Percentiles rank a stretch among this genome's conserved stretches.
Evolutionary conservation across 805 yeast genomes (phyloP).

Genomic region (Schwanniomyces polymorphus): DNA sequence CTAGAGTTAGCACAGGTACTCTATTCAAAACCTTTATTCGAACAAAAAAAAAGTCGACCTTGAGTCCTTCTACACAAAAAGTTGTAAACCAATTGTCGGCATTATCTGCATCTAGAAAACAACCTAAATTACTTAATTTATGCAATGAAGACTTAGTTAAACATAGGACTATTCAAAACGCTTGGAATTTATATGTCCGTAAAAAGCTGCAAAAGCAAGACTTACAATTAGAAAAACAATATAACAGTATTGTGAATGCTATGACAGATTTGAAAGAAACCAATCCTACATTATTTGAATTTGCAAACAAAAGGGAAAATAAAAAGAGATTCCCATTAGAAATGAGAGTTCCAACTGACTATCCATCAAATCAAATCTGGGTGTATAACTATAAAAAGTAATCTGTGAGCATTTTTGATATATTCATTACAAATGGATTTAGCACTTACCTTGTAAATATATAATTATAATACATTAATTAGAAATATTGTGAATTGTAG

Average conservation of each 20-base stretch:
- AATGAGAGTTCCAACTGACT: slow-evolving; percentile 84
- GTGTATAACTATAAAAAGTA: slow-evolving; percentile 44
- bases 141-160: slow-evolving; percentile 80
- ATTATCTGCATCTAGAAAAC: slow-evolving; percentile 81
- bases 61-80: slow-evolving; percentile 39
- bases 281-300: slow-evolving; percentile 55
- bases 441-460: slow-evolving; percentile 3
- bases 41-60: slow-evolving; percentile 28
- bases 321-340: slow-evolving; percentile 67
- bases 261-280: slow-evolving; percentile 62
- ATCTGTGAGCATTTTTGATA: neutral
- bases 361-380: slow-evolving; percentile 84
- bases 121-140: slow-evolving; percentile 76
- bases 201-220: slow-evolving; percentile 45
- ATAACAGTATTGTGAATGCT: slow-evolving; percentile 63
- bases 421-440: neutral
- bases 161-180: slow-evolving; percentile 77
- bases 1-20: neutral
- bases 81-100: slow-evolving; percentile 69
- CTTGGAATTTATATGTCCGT: slow-evolving; percentile 71
- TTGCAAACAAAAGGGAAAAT: slow-evolving; percentile 58
- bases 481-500: neutral
- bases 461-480: neutral
- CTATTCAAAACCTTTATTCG: slow-evolving; percentile 22
- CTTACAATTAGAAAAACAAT: slow-evolving; percentile 56